A percentile compares a stretch with the other conserved stretches of the same genome.
Evolutionary conservation across 768 basidiomycete species (phyloP).

Genomic region (Tylopilus cervinicoccineus): DNA sequence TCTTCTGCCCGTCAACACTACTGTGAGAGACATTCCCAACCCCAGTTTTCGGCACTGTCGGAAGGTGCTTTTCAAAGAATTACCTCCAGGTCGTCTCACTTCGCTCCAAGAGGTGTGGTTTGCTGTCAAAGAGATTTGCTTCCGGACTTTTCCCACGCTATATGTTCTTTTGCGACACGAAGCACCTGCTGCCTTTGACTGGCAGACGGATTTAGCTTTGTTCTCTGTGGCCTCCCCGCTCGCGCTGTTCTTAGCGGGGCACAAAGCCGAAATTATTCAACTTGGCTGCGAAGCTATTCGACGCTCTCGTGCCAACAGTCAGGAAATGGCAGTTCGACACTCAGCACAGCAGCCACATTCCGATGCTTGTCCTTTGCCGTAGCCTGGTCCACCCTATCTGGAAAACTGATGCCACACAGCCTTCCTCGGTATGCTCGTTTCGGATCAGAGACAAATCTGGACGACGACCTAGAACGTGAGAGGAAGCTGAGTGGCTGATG

Average conservation of each 20-base stretch:
- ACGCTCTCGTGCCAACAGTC: neutral
- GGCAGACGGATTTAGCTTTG: neutral
- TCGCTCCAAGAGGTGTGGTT: too few relatives aligned
- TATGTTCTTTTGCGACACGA: too few relatives aligned
- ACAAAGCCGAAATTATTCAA: neutral
- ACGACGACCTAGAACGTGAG: neutral
- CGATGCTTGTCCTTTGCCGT: neutral
- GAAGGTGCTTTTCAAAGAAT: too few relatives aligned
- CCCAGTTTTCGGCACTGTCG: too few relatives aligned
- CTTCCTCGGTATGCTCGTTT: neutral
- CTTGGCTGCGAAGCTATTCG: neutral
- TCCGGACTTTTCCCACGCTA: too few relatives aligned
- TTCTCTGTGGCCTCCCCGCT: neutral
- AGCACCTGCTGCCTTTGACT: too few relatives aligned
- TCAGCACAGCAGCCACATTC: neutral
- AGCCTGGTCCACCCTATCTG: neutral
- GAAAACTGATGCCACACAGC: neutral
- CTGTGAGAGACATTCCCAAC: too few relatives aligned
- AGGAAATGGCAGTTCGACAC: constrained; percentile 1
- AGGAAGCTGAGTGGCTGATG: neutral
- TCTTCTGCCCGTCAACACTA: too few relatives aligned
- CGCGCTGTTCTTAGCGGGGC: neutral
- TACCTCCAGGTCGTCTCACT: too few relatives aligned
- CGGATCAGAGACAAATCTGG: neutral
- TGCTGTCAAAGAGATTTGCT: too few relatives aligned